These are phyloP conservation scores for Grosmannia serpens DNA, from an alignment of 2,329 filamentous ascomycete species.

Conservation along the genomic window DNA sequence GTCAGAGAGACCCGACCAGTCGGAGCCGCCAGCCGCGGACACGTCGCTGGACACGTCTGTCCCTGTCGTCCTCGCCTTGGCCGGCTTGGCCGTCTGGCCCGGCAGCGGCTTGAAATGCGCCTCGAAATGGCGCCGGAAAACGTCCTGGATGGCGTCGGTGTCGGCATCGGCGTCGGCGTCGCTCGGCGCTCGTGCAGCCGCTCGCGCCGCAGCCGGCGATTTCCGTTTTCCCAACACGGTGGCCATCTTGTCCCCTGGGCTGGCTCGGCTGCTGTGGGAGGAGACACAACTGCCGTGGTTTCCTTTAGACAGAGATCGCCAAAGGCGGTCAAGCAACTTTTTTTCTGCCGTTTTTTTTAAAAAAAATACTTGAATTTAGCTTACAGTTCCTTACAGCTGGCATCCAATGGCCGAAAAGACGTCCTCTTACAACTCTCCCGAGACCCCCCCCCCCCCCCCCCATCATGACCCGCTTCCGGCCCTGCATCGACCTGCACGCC, in stretches of 20 bases:
- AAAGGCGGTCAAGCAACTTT: constrained; percentile 6
- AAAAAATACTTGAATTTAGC: too few species aligned
- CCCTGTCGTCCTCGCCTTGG: not conserved
- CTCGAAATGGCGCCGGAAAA: constrained; percentile 80
- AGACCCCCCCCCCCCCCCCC: not conserved
- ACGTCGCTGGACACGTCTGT: constrained; percentile 13
- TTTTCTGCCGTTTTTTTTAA: not conserved
- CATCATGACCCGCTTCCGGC: constrained; percentile 82
- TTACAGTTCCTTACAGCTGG: too few species aligned
- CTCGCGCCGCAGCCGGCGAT: constrained; percentile 12
- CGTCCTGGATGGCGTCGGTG: constrained; percentile 52
- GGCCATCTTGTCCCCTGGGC: constrained; percentile 22
- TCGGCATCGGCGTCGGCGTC: not conserved
- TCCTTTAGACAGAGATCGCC: not conserved
- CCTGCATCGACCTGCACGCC: constrained; percentile 96
- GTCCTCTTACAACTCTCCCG: too few species aligned
- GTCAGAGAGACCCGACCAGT: constrained; percentile 54
- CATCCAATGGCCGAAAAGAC: too few species aligned
- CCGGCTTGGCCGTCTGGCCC: not conserved
- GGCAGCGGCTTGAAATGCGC: constrained; percentile 69
- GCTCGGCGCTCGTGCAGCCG: constrained; percentile 8
- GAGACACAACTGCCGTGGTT: not conserved
- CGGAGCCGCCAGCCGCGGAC: constrained; percentile 27
- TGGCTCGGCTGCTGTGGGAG: not conserved
- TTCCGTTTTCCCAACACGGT: constrained; percentile 40